Base-by-base conservation (phyloP, 495 filamentous ascomycete species). In the Annulohypoxylon stygium region DNA sequence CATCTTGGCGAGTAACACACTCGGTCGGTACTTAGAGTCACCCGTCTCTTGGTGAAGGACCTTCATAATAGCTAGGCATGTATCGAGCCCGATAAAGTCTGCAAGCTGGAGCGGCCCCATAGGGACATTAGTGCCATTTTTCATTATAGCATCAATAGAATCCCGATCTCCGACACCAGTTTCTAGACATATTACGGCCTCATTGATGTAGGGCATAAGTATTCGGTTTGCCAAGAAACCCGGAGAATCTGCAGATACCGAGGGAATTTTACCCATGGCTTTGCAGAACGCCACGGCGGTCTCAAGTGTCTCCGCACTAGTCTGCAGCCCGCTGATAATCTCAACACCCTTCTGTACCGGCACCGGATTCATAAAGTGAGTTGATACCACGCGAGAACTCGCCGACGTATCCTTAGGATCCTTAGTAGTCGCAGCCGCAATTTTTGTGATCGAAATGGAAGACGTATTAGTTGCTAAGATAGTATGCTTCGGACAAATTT, bases 311-410 rank as follows among this genome's bases (percentile, higher is more conserved):
- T 88, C 86, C 69, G 88, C 77, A 12, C 93, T 95, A 6, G 96
- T 99, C 79, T 99, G 96, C 47, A 99, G 84, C 20, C 93, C 97
- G 23, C 90, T 88, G 75, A 99, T 98, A 66, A 99, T 97, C 84
- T 99, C 96, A 5, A 99, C 96, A 53, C 96, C 96, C 81, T 97
- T 97, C 78, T 98, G 97, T 3, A 99, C 82, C 1, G 96, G 97
- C 0, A 99, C 96, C 0, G 96, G 96, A 85, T 99, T 99, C 96
- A 99, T 99, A 83, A 99, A 99, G 81, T 99, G 96, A 54, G 97
- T 98, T 59, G 93, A 92, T 55, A 99, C 89, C 1, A 99, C 96
- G 45, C 97, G 90, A 30, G 93, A 94, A 53, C 93, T 89, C 33
- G 92, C 92, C 60, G 92, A 90, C 34, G 92, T 89, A 79, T 97